phyloP scores from a whole-genome alignment of 2,329 filamentous ascomycete genomes.

The Nothopassalora personata region DNA sequence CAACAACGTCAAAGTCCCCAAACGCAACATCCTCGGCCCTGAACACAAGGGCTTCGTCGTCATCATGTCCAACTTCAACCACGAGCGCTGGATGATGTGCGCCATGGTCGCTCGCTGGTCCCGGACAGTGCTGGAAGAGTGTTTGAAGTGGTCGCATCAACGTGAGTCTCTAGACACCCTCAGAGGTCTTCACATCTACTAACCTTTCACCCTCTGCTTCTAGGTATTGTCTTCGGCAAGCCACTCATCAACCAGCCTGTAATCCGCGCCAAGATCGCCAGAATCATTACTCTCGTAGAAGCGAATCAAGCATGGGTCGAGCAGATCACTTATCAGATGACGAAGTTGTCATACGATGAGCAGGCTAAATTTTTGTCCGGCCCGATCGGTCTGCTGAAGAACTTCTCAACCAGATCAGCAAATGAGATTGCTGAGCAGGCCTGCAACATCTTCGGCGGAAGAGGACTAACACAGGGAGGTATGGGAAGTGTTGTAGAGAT shows the following conservation, averaged over 20 bases:
- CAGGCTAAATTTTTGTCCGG: constrained; percentile 71
- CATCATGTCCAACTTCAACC: constrained; percentile 84
- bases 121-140: constrained; percentile 72
- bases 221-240: constrained; percentile 78
- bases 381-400: constrained; percentile 77
- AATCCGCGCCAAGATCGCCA: constrained; percentile 52
- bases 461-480: constrained; percentile 71
- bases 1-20: constrained; percentile 81
- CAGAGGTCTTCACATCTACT: no score
- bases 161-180: no score
- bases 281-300: constrained; percentile 79
- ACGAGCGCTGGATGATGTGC: constrained; percentile 44
- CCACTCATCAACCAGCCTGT: constrained; percentile 65
- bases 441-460: constrained; percentile 79
- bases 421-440: constrained; percentile 81
- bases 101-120: constrained; percentile 58
- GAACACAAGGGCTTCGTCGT: constrained; percentile 84
- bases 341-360: constrained; percentile 71
- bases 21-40: constrained; percentile 68
- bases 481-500: constrained; percentile 81
- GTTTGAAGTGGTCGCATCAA: constrained; percentile 73
- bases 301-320: constrained; percentile 84
- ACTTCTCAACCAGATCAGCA: constrained; percentile 67
- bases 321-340: constrained; percentile 82
- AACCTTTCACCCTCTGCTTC: constrained; percentile 32